A percentile compares a stretch with the other conserved stretches of the same genome.
Evolutionary conservation across 495 filamentous ascomycete genomes (phyloP).

Genomic region (Opeltia flavorubescens): DNA sequence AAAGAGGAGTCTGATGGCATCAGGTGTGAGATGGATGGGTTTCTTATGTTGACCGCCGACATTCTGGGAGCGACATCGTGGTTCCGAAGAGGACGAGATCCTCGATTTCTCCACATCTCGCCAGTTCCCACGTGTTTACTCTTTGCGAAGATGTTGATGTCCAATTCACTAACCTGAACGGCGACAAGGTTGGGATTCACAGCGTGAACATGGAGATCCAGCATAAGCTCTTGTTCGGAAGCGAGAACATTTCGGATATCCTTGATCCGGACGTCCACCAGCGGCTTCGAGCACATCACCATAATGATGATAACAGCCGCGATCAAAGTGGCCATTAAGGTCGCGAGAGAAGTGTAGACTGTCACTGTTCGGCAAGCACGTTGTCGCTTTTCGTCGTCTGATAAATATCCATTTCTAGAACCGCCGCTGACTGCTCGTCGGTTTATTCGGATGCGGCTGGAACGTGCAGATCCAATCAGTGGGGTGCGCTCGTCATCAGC

Average conservation of each 20-base stretch:
- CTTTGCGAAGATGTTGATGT: constrained; percentile 87
- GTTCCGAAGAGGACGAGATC: constrained; percentile 4
- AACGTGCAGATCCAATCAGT: constrained; percentile 53
- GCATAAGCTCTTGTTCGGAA: constrained; percentile 87
- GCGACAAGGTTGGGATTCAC: constrained; percentile 85
- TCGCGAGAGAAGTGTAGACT: constrained; percentile 59
- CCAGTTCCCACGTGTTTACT: constrained; percentile 72
- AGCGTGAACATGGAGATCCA: constrained; percentile 78
- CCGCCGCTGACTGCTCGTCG: constrained; percentile 42
- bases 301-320: constrained; percentile 75
- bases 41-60: background rate
- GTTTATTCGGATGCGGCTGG: constrained; percentile 45
- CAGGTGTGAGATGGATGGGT: too few species aligned
- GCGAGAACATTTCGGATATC: constrained; percentile 81
- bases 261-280: constrained; percentile 58
- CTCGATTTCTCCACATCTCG: constrained; percentile 55
- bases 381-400: constrained; percentile 45
- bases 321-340: constrained; percentile 62
- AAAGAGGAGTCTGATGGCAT: background rate
- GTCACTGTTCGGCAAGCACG: constrained; percentile 59
- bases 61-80: background rate
- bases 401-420: constrained; percentile 61
- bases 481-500: constrained; percentile 88
- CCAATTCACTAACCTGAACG: constrained; percentile 67
- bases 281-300: constrained; percentile 77